These are phyloP conservation scores for Globisporangium nunn DNA, from an alignment of 352 stramenopile genomes.

Conservation along the genomic window DNA sequence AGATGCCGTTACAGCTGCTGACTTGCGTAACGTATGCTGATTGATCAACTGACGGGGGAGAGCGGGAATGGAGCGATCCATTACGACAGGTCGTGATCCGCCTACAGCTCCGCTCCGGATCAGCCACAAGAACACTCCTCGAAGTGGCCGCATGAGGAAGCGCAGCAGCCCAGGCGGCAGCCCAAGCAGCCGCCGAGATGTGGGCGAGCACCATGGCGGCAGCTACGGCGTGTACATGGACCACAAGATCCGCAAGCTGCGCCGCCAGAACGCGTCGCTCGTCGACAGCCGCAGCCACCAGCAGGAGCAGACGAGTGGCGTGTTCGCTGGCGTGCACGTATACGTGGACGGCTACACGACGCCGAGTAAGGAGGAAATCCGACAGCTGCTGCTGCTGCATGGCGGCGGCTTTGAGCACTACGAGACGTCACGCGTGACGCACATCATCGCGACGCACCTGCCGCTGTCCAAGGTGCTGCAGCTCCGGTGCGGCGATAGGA, in stretches of 20 bases:
- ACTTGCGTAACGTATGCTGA: too few species aligned
- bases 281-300: neutral
- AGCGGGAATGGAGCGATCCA: neutral
- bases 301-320: neutral
- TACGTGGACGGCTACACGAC: conserved; percentile 87
- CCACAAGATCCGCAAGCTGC: conserved; percentile 89
- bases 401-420: conserved; percentile 88
- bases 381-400: conserved; percentile 64
- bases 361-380: conserved; percentile 81
- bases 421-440: conserved; percentile 76
- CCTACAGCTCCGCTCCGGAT: neutral
- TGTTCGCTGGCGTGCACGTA: conserved; percentile 78
- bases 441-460: conserved; percentile 84
- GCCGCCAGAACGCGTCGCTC: conserved; percentile 57
- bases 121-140: neutral
- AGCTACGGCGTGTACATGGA: conserved; percentile 88
- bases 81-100: neutral
- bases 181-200: neutral
- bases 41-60: too few species aligned
- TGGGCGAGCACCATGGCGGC: conserved; percentile 81
- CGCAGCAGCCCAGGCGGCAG: neutral
- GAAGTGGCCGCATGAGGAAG: neutral
- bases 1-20: neutral
- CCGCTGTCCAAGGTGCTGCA: conserved; percentile 81
- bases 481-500: conserved; percentile 42